Conservation (phyloP, 2,329 filamentous ascomycete genomes). For the Claviceps africana region DNA sequence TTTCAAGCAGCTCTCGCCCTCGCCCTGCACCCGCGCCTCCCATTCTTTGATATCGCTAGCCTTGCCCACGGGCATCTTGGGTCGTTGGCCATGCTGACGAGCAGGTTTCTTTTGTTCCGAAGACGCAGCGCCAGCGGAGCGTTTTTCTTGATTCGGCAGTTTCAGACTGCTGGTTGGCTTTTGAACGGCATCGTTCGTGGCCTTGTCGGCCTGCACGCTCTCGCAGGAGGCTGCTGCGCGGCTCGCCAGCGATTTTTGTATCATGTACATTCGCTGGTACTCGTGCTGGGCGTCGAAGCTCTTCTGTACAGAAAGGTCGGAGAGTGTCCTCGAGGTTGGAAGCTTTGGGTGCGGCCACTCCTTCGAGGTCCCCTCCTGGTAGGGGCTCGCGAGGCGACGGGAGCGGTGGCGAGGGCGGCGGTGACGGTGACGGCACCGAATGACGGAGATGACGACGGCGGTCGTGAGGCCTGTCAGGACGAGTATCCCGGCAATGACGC, state of each 20-base stretch:
- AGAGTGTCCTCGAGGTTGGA: background rate
- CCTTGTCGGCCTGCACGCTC: background rate
- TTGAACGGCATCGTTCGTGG: background rate
- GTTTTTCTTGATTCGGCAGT: background rate
- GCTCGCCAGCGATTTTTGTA: slow-evolving; percentile 28
- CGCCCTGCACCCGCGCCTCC: slow-evolving; percentile 21
- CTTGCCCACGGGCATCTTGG: slow-evolving; percentile 5
- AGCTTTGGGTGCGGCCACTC: background rate
- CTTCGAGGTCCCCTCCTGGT: background rate
- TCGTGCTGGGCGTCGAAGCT: slow-evolving; percentile 19
- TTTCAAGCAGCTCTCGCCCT: slow-evolving; percentile 15
- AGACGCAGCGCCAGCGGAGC: background rate
- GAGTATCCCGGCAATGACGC: background rate
- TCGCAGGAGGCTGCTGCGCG: slow-evolving; percentile 12
- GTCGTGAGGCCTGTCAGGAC: background rate
- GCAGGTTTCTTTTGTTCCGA: background rate
- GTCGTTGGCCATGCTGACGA: slow-evolving; percentile 3
- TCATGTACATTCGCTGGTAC: slow-evolving; percentile 24
- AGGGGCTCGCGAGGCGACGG: background rate
- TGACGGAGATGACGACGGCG: background rate
- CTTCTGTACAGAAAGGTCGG: background rate
- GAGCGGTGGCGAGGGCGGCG: background rate
- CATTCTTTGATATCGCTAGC: slow-evolving; percentile 25
- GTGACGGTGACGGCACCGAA: background rate
- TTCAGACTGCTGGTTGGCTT: background rate